A percentile compares a stretch with the other conserved stretches of the same genome.
These are phyloP conservation scores for Paecilomyces dactylethromorphus DNA, from an alignment of 2,329 filamentous ascomycete species.

Conservation along the genomic window DNA sequence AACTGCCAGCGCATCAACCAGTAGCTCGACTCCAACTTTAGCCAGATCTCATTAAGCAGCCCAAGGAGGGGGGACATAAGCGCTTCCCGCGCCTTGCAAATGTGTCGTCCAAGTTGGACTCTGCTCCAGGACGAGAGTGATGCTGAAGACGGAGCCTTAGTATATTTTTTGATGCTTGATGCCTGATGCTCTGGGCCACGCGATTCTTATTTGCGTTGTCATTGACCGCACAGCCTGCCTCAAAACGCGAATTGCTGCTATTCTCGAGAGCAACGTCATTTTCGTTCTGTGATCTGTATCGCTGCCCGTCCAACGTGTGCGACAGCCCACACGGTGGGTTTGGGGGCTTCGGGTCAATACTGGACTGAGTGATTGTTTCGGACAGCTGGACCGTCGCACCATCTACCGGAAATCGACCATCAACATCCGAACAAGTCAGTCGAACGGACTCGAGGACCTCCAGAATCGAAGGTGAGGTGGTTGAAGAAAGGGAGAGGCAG, in stretches of 20 bases:
- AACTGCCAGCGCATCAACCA: background rate
- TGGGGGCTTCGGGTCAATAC: background rate
- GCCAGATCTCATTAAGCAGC: background rate
- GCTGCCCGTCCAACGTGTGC: background rate
- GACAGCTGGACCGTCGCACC: background rate
- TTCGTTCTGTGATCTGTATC: background rate
- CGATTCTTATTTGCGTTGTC: background rate
- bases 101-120: background rate
- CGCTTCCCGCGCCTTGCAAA: background rate
- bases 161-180: background rate
- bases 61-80: background rate
- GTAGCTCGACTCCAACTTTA: background rate
- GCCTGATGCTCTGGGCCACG: background rate
- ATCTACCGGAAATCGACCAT: background rate
- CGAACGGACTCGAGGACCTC: background rate
- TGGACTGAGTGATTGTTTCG: background rate
- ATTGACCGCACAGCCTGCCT: background rate
- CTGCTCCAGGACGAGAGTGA: background rate
- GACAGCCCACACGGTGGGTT: background rate
- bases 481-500: background rate
- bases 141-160: background rate
- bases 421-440: background rate
- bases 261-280: background rate
- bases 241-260: background rate
- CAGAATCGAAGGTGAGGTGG: background rate